Conservation (phyloP, 306 rosid species). For the Citrullus mucosospermus region DNA sequence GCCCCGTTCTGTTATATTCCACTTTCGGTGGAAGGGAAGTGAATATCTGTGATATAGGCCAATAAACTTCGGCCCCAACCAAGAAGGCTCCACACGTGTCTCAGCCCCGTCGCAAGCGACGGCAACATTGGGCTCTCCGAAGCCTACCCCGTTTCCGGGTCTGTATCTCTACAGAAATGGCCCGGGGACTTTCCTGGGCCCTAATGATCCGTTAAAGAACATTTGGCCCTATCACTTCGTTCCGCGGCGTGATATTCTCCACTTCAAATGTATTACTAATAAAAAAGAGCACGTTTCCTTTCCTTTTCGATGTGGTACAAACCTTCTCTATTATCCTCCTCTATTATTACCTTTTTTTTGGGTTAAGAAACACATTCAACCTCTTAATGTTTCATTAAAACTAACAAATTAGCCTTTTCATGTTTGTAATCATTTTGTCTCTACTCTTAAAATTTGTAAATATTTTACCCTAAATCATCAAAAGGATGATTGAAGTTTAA, state of each 20-base stretch:
- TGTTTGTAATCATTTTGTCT: too few species aligned
- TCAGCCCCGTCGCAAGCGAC: neutral
- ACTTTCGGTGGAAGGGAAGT: neutral
- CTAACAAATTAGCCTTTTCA: too few species aligned
- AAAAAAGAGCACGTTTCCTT: rapidly evolving
- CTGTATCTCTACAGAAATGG: neutral
- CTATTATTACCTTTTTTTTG: too few species aligned
- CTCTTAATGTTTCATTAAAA: too few species aligned
- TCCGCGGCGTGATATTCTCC: too few species aligned
- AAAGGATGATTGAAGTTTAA: too few species aligned
- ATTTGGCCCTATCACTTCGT: neutral
- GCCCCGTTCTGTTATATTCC: neutral
- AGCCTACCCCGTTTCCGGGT: neutral
- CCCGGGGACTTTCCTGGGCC: neutral
- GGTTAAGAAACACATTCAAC: too few species aligned
- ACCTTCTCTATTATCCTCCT: too few species aligned
- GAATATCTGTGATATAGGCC: neutral
- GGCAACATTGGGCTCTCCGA: neutral
- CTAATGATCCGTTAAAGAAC: rapidly evolving
- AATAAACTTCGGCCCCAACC: neutral
- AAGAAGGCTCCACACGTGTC: neutral
- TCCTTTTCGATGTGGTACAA: neutral
- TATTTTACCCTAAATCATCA: too few species aligned
- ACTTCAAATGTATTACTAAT: too few species aligned
- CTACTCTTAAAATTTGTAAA: too few species aligned